phyloP scores from a whole-genome alignment of 805 yeast genomes.

The Cyberlindnera subsufficiens region DNA sequence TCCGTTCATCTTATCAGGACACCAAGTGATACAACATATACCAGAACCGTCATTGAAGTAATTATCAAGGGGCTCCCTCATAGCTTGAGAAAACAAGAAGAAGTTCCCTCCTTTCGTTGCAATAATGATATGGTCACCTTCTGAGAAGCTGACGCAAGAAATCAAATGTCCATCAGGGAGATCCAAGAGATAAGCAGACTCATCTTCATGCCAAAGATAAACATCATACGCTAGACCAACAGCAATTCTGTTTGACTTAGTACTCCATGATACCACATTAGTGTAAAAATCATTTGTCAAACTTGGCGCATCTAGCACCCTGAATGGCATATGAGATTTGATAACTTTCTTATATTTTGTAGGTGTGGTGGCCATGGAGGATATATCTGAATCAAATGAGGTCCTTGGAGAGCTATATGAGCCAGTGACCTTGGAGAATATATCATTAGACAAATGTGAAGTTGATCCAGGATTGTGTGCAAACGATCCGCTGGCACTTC shows the following conservation, averaged over 20 bases:
- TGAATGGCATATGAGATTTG: conserved; percentile 37
- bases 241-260: conserved; percentile 40
- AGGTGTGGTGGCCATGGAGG: conserved; percentile 6
- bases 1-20: conserved; percentile 28
- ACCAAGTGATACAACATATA: conserved; percentile 59
- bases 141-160: conserved; percentile 54
- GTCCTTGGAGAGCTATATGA: conserved; percentile 2
- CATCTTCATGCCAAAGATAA: conserved; percentile 55
- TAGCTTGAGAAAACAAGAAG: conserved; percentile 35
- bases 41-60: conserved; percentile 30
- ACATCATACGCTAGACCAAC: conserved; percentile 61
- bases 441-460: not conserved
- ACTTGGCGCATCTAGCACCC: conserved; percentile 63
- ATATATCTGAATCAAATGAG: conserved; percentile 7
- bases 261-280: conserved; percentile 71
- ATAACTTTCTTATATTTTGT: conserved; percentile 20
- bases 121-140: conserved; percentile 40
- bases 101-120: conserved; percentile 57
- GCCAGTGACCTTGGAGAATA: not conserved
- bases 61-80: conserved; percentile 8
- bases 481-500: not conserved
- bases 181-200: conserved; percentile 40
- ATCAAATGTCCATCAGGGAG: conserved; percentile 35
- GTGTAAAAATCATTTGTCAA: conserved; percentile 74
- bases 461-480: not conserved